phyloP scores from a whole-genome alignment of 129 eudicot genomes.

The Lactuca saligna region DNA sequence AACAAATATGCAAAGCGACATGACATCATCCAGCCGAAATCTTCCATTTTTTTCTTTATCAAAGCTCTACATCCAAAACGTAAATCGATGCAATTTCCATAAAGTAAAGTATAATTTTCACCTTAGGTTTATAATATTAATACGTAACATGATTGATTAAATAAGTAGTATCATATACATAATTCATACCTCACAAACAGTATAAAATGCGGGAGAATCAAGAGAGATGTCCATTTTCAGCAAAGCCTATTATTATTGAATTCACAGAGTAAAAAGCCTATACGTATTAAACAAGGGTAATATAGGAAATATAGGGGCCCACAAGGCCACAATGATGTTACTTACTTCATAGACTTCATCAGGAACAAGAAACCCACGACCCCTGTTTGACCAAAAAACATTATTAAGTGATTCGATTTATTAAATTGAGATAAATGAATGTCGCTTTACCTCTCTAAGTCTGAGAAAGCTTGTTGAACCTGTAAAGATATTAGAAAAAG shows the following conservation, averaged over 20 bases:
- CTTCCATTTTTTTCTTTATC: conserved; percentile 73
- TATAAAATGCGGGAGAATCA: conserved; percentile 91
- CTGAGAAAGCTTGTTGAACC: conserved; percentile 91
- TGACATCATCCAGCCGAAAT: conserved; percentile 81
- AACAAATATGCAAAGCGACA: conserved; percentile 83
- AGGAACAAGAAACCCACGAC: conserved; percentile 76
- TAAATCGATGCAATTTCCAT: too few species aligned
- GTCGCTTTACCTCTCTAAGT: conserved; percentile 63
- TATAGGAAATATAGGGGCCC: neutral
- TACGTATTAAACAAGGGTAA: neutral
- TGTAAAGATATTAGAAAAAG: conserved; percentile 30
- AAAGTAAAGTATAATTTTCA: neutral
- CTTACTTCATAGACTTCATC: conserved; percentile 86
- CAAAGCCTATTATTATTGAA: conserved; percentile 56
- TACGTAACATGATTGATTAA: conserved; percentile 3
- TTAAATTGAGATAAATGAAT: conserved; percentile 9
- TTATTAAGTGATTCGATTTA: neutral
- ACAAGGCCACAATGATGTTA: neutral
- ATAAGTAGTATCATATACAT: neutral
- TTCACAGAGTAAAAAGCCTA: conserved; percentile 2
- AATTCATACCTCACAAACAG: conserved; percentile 81
- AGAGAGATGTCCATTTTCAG: conserved; percentile 68
- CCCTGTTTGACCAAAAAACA: conserved; percentile 48
- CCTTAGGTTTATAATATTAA: neutral
- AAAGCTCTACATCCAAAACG: conserved; percentile 56